These are phyloP conservation scores for Strigomonas culicis DNA, from an alignment of 208 protist species.

Conservation along the genomic window DNA sequence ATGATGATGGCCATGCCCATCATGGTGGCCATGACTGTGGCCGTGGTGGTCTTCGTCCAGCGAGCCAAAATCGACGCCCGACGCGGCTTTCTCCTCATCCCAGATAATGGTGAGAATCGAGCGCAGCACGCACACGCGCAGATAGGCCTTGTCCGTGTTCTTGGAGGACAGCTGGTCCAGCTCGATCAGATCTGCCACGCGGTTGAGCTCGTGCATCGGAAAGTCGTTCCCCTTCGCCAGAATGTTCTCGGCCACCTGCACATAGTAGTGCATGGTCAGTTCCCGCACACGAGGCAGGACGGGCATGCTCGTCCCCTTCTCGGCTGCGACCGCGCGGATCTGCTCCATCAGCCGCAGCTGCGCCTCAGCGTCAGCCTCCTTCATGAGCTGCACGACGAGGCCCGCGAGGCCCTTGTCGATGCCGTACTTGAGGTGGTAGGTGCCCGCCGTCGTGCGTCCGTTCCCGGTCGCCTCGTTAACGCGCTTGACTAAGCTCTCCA, in stretches of 20 bases:
- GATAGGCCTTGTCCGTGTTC: too few relatives aligned
- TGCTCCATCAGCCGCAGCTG: not conserved
- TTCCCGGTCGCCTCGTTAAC: slow-evolving; percentile 32
- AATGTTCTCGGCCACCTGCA: slow-evolving; percentile 31
- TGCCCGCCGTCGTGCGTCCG: not conserved
- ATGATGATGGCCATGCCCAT: not conserved
- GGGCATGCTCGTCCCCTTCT: not conserved
- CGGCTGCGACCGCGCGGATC: not conserved
- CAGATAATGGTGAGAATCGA: too few relatives aligned
- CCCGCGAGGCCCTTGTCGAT: not conserved
- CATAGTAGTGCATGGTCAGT: slow-evolving; percentile 28
- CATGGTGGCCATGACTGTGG: not conserved
- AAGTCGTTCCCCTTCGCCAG: slow-evolving; percentile 25
- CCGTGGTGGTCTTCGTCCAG: not conserved
- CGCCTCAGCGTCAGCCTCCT: not conserved
- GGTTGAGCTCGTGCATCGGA: slow-evolving; percentile 35
- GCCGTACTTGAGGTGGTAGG: not conserved
- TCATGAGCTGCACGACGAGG: not conserved
- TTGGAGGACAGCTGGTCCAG: too few relatives aligned
- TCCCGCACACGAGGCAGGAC: not conserved
- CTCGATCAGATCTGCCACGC: slow-evolving; percentile 17
- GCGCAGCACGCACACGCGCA: too few relatives aligned
- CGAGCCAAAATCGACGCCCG: too few relatives aligned
- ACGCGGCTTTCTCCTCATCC: too few relatives aligned
- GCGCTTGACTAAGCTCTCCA: slow-evolving; percentile 56